These are phyloP conservation scores for Aspergillus texensis DNA, from an alignment of 2,329 filamentous ascomycete genomes.

Conservation along the genomic window DNA sequence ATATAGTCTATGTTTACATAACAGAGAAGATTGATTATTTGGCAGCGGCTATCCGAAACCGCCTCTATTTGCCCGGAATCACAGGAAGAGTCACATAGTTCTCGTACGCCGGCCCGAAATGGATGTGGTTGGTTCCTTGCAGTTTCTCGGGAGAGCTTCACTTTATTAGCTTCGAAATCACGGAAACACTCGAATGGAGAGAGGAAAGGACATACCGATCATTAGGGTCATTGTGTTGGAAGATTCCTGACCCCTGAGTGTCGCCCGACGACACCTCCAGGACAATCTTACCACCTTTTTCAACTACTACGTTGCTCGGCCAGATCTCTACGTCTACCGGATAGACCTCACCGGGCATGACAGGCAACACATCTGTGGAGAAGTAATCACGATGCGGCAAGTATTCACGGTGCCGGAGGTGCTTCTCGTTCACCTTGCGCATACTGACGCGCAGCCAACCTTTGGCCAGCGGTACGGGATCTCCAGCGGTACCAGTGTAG, in stretches of 20 bases:
- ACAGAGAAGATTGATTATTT: not conserved
- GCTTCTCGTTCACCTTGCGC: slow-evolving; percentile 50
- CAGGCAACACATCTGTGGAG: slow-evolving; percentile 50
- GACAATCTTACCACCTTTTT: slow-evolving; percentile 34
- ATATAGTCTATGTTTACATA: not conserved
- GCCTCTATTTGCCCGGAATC: slow-evolving; percentile 36
- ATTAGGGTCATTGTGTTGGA: slow-evolving; percentile 48
- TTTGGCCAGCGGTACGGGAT: slow-evolving; percentile 57
- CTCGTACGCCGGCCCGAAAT: slow-evolving; percentile 47
- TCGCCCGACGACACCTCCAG: slow-evolving; percentile 46
- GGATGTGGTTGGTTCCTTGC: slow-evolving; percentile 52
- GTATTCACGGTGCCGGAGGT: slow-evolving; percentile 48
- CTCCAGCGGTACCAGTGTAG: slow-evolving; percentile 60
- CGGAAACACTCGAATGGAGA: not conserved
- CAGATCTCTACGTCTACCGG: slow-evolving; percentile 51
- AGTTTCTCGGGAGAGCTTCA: slow-evolving; percentile 47
- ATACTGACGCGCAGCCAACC: slow-evolving; percentile 59
- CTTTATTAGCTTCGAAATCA: slow-evolving; percentile 4
- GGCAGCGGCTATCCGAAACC: not conserved
- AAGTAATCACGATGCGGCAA: slow-evolving; percentile 56
- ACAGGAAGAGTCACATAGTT: slow-evolving; percentile 55
- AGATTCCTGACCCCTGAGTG: slow-evolving; percentile 56
- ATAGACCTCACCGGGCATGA: slow-evolving; percentile 55
- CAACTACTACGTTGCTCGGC: slow-evolving; percentile 42
- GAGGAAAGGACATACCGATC: slow-evolving; percentile 30